These are phyloP conservation scores for Lentithecium fluviatile DNA, from an alignment of 495 filamentous ascomycete species.

Conservation along the genomic window DNA sequence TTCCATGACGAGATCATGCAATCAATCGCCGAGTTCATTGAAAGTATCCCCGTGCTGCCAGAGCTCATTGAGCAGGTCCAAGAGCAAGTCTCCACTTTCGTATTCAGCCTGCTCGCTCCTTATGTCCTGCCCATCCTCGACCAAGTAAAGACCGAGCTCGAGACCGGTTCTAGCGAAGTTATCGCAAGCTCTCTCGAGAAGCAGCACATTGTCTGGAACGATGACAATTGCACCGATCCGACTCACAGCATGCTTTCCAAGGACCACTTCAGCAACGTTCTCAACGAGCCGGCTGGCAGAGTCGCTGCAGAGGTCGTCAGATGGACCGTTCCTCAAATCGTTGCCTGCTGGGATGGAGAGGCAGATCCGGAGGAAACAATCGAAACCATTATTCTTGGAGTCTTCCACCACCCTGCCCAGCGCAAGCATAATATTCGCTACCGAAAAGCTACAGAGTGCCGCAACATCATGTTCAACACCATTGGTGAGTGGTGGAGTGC, in stretches of 20 bases:
- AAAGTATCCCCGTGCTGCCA: conserved; percentile 75
- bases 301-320: conserved; percentile 72
- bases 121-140: conserved; percentile 81
- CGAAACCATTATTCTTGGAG: conserved; percentile 71
- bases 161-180: conserved; percentile 79
- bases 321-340: conserved; percentile 83
- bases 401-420: conserved; percentile 82
- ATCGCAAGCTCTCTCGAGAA: conserved; percentile 75
- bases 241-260: conserved; percentile 97
- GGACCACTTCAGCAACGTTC: conserved; percentile 76
- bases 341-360: conserved; percentile 82
- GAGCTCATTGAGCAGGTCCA: conserved; percentile 76
- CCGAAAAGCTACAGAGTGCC: conserved; percentile 71
- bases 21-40: conserved; percentile 69
- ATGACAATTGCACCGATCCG: conserved; percentile 71
- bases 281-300: conserved; percentile 85
- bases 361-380: conserved; percentile 65
- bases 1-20: conserved; percentile 87
- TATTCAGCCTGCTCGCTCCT: conserved; percentile 81
- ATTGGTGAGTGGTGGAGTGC: conserved; percentile 88
- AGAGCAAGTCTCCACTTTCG: conserved; percentile 70
- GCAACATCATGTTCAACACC: conserved; percentile 70
- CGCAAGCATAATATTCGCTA: conserved; percentile 59
- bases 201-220: conserved; percentile 81
- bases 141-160: conserved; percentile 80